Percentiles rank a stretch among this genome's conserved stretches.
Conservation (phyloP, 768 basidiomycete species). For the Agaricus sinodeliciosus region DNA sequence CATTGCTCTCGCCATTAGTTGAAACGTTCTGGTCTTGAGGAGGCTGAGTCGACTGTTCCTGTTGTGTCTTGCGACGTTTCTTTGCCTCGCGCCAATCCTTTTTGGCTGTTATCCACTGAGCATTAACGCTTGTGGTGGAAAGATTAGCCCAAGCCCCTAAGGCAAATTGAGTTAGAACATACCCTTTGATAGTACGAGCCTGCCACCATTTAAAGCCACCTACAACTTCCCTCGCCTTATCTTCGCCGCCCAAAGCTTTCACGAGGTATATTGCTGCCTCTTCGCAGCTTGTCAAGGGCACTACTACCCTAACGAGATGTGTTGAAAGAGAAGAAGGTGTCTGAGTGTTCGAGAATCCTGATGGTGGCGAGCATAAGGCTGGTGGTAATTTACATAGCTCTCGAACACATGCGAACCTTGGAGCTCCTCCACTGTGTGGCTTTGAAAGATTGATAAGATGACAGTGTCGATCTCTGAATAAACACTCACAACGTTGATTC, state of each 20-base stretch:
- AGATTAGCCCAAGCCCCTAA: background rate
- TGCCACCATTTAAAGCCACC: constrained; percentile 99
- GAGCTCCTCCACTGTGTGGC: constrained; percentile 81
- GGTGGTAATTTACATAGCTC: background rate
- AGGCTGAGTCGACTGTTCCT: constrained; percentile 20
- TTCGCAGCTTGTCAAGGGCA: constrained; percentile 73
- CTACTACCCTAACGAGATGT: constrained; percentile 58
- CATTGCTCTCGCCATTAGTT: constrained; percentile 18
- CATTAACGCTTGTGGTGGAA: constrained; percentile 54
- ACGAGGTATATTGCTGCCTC: constrained; percentile 70
- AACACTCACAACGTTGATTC: constrained; percentile 56
- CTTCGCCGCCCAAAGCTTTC: constrained; percentile 78
- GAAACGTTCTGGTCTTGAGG: background rate
- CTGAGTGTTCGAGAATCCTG: constrained; percentile 69
- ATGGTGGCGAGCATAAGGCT: background rate
- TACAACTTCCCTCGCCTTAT: constrained; percentile 58
- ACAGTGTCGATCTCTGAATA: background rate
- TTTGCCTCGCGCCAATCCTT: constrained; percentile 77
- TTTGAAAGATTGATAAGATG: constrained; percentile 19
- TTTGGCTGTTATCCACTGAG: constrained; percentile 82
- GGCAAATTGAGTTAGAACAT: constrained; percentile 15
- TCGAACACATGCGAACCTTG: constrained; percentile 35
- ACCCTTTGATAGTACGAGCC: constrained; percentile 80
- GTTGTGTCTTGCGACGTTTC: constrained; percentile 43
- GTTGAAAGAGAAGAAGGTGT: constrained; percentile 85